These are phyloP conservation scores for Pseudogymnoascus sp. DNA, from an alignment of 2,329 filamentous ascomycete genomes.

Conservation along the genomic window DNA sequence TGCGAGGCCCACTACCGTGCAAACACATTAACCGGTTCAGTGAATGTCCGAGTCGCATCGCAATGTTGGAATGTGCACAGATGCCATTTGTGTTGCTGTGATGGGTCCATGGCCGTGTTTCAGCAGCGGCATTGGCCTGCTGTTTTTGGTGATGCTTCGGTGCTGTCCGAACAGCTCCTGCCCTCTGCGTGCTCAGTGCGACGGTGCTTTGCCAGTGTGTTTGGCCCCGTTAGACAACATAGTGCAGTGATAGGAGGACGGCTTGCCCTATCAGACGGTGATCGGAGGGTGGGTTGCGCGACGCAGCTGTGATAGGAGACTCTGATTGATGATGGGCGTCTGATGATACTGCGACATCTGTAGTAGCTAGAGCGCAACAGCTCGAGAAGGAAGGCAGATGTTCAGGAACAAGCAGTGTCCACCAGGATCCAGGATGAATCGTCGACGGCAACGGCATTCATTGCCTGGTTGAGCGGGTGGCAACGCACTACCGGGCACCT, in stretches of 20 bases:
- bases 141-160: not conserved
- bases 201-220: not conserved
- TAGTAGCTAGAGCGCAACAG: not conserved
- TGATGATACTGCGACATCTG: not conserved
- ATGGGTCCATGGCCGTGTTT: not conserved
- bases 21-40: not conserved
- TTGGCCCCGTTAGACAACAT: not conserved
- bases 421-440: not conserved
- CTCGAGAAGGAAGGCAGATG: not conserved
- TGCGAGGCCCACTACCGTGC: not conserved
- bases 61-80: constrained; percentile 1
- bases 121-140: not conserved
- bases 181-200: not conserved
- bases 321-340: not conserved
- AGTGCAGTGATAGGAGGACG: not conserved
- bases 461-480: constrained; percentile 7
- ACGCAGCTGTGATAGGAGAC: not conserved
- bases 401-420: not conserved
- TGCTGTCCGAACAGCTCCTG: not conserved
- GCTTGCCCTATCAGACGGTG: not conserved
- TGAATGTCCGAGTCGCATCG: constrained; percentile 4
- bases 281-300: constrained; percentile 1
- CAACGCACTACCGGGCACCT: not conserved
- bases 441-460: not conserved
- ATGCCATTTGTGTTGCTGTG: not conserved